Evolutionary conservation across 495 filamentous ascomycete species (phyloP).

Genomic region (Neurospora pannonica): DNA sequence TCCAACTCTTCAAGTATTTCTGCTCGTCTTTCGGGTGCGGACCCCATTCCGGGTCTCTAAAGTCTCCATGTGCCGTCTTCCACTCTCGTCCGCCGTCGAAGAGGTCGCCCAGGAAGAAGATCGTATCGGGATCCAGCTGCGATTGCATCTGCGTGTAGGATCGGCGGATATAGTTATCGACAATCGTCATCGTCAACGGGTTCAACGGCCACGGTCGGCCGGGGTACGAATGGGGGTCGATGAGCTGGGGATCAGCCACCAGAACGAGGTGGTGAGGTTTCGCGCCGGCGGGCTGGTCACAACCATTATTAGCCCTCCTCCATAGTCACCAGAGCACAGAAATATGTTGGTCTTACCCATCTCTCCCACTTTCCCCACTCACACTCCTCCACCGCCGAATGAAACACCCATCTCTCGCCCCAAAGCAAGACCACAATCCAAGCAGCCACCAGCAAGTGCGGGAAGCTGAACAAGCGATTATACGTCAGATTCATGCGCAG

Average conservation of each 20-base stretch:
- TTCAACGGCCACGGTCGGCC: conserved; percentile 85
- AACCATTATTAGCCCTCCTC: neutral
- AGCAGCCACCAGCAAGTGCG: conserved; percentile 54
- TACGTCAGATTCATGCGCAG: conserved; percentile 33
- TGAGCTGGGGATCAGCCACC: conserved; percentile 93
- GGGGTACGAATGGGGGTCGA: conserved; percentile 94
- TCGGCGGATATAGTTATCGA: conserved; percentile 79
- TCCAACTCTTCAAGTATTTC: conserved; percentile 55
- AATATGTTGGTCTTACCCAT: conserved; percentile 57
- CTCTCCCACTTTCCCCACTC: conserved; percentile 80
- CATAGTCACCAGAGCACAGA: neutral
- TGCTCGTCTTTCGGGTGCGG: conserved; percentile 38
- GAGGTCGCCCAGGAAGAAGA: conserved; percentile 87
- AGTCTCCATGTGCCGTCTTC: conserved; percentile 53
- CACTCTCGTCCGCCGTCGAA: conserved; percentile 97
- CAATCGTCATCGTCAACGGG: conserved; percentile 67
- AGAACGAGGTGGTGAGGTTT: conserved; percentile 79
- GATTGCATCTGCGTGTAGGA: conserved; percentile 64
- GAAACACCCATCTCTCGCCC: conserved; percentile 77
- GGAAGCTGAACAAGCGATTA: conserved; percentile 44
- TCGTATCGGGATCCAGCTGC: conserved; percentile 64
- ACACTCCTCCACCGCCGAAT: conserved; percentile 57
- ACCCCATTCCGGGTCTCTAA: conserved; percentile 51
- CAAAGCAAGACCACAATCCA: conserved; percentile 79
- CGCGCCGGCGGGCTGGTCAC: conserved; percentile 56